These are phyloP conservation scores for Phaeotremella skinneri DNA, from an alignment of 768 basidiomycete species.

Conservation along the genomic window DNA sequence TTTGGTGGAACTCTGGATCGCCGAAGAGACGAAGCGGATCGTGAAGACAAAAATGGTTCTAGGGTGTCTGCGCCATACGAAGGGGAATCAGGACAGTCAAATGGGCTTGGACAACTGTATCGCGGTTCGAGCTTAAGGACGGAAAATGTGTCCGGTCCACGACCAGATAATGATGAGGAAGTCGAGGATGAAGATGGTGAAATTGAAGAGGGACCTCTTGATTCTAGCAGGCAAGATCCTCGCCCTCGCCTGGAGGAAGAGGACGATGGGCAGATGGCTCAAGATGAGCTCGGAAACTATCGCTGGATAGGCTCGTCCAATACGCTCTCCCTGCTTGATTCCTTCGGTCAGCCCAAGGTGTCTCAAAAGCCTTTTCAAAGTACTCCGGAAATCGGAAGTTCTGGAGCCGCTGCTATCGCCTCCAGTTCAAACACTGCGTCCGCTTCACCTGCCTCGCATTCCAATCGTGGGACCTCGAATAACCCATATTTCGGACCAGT, in stretches of 20 bases:
- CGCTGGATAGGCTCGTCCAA: conserved; percentile 46
- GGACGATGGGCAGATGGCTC: conserved; percentile 41
- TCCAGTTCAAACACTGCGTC: not conserved
- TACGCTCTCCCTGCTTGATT: conserved; percentile 41
- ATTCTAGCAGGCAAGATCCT: not conserved
- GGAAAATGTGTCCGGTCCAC: no score
- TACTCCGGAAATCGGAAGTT: conserved; percentile 45
- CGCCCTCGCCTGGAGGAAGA: conserved; percentile 18
- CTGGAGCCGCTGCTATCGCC: conserved; percentile 5
- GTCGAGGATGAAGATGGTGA: conserved; percentile 15
- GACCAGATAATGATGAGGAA: no score
- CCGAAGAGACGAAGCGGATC: conserved; percentile 1
- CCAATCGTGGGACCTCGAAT: conserved; percentile 2
- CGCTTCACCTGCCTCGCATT: not conserved
- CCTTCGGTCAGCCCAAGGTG: conserved; percentile 21
- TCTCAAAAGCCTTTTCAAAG: conserved; percentile 15
- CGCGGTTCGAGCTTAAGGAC: no score
- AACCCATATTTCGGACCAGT: conserved; percentile 46
- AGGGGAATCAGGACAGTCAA: not conserved
- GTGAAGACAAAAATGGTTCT: conserved; percentile 4
- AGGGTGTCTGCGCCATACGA: no score
- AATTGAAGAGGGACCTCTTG: not conserved
- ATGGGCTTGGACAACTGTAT: no score
- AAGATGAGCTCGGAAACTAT: conserved; percentile 44
- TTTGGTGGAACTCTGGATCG: not conserved